Base-by-base conservation (phyloP, 305 asterid species). In the Rubia peregrina region DNA sequence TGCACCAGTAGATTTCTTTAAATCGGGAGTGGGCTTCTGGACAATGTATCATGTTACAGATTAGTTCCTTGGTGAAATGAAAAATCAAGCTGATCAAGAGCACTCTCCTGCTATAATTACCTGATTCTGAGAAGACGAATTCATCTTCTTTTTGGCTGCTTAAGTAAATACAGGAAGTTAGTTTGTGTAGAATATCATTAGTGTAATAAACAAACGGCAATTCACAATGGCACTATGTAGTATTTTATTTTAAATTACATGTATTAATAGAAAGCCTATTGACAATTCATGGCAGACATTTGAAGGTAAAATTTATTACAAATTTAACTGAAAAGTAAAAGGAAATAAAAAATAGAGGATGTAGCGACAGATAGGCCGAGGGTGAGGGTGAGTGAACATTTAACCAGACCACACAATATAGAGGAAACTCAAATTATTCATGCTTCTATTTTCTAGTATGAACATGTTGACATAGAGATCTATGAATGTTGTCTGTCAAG, bases 131-230 rank as follows among this genome's bases (percentile, higher is more conserved):
- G 85, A 75, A 79, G 83, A 76, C 67, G 65, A 6, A 42, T 71
- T 84, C 79, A 77, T 85, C 82, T 85, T 83, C 83, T 84, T 83
- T 65, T 78, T 77, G 65, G 91, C 98, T 93, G 97, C 75, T 72
- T 72, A 80, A 80, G 71, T 57, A 66, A 66, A 79, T 79, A 73
- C 60, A 61, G 70, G 55, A 38, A 41, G 66, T 75, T 71, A 74
- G 38, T 40, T 71, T 66, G 42, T 41, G 6, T 43, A 62, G 73
- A 48, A 36, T 57, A 24, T 42, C 40, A 14, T 24, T n/a, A 49
- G 66, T 9, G n/a, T 6, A 36, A 59, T 41, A 19, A 19, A 42
- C 61, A 19, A 69, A 7, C 21, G 44, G 11, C 38, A 14, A 6
- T 57, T 56, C 56, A 40, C 42, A 51, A 3, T 41, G 67, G 33